These are phyloP conservation scores for Colletotrichum sojae DNA, from an alignment of 2,329 filamentous ascomycete species.

Conservation along the genomic window DNA sequence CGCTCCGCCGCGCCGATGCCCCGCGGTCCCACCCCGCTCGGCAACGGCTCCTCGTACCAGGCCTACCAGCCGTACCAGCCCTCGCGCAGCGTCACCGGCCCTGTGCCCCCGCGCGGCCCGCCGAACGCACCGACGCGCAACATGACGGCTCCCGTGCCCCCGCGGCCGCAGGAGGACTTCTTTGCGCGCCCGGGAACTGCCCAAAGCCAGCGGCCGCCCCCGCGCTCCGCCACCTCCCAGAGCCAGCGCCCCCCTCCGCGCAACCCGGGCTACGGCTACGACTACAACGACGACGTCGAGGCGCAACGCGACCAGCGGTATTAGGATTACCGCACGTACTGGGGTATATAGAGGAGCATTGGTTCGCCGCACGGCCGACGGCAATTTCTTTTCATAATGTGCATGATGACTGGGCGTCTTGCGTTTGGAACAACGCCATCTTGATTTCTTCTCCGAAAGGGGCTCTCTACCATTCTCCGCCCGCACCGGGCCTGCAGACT, in stretches of 20 bases:
- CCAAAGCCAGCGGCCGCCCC: conserved; percentile 40
- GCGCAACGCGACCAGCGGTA: conserved; percentile 50
- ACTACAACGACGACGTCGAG: conserved; percentile 54
- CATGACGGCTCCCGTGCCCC: conserved; percentile 59
- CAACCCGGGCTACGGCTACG: conserved; percentile 53
- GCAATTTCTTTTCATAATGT: conserved; percentile 40
- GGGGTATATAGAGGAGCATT: conserved; percentile 14
- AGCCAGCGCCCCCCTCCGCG: conserved; percentile 41
- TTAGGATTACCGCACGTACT: conserved; percentile 40
- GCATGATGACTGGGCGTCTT: conserved; percentile 29
- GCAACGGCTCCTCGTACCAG: conserved; percentile 40
- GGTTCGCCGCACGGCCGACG: neutral
- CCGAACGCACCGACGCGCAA: conserved; percentile 58
- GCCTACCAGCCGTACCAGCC: conserved; percentile 48
- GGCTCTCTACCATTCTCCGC: conserved; percentile 9
- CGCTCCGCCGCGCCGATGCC: conserved; percentile 43
- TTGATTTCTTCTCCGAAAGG: conserved; percentile 8
- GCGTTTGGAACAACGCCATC: conserved; percentile 11
- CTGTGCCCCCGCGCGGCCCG: conserved; percentile 51
- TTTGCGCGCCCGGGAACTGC: conserved; percentile 47
- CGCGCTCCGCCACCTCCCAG: conserved; percentile 47
- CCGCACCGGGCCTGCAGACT: neutral
- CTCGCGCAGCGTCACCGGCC: conserved; percentile 57
- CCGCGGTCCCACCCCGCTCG: conserved; percentile 40
- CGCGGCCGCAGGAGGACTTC: conserved; percentile 47